These are phyloP conservation scores for Neoconidiobolus thromboides DNA, from an alignment of 371 early-diverging fungal species.

Conservation along the genomic window DNA sequence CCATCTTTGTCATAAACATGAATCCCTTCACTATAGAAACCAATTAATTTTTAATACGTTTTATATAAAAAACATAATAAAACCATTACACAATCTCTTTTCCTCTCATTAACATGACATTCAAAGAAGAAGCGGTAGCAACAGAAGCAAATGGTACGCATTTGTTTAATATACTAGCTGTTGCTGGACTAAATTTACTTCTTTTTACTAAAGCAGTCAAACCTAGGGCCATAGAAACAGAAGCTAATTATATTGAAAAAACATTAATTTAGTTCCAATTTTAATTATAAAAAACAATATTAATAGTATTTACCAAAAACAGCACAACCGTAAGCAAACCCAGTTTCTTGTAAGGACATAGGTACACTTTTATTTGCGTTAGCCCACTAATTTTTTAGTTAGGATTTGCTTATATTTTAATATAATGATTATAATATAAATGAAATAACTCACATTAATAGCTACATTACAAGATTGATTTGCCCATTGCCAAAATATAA, in stretches of 20 bases:
- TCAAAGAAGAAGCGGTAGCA: slow-evolving; percentile 60
- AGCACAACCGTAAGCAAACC: slow-evolving; percentile 17
- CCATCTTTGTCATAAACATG: slow-evolving; percentile 40
- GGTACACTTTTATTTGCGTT: slow-evolving; percentile 70
- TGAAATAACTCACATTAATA: slow-evolving; percentile 25
- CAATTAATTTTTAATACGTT: neutral
- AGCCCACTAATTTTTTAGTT: slow-evolving; percentile 17
- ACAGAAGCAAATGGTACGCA: slow-evolving; percentile 63
- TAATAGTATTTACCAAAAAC: neutral
- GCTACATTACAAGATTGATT: slow-evolving; percentile 71
- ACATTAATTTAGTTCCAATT: neutral
- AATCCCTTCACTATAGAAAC: slow-evolving; percentile 37
- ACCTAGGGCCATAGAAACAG: slow-evolving; percentile 54
- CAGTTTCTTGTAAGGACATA: slow-evolving; percentile 51
- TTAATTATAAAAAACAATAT: neutral
- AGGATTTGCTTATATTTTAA: neutral
- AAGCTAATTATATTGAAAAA: slow-evolving; percentile 12
- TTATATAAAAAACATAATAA: neutral
- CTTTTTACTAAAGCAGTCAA: slow-evolving; percentile 54
- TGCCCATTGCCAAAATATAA: slow-evolving; percentile 70
- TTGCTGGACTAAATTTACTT: slow-evolving; percentile 39
- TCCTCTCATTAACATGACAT: slow-evolving; percentile 69
- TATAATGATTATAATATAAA: neutral
- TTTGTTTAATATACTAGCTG: slow-evolving; percentile 29
- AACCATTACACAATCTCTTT: slow-evolving; percentile 39